Conservation (phyloP, 75 land plant genomes). For the Chamaecyparis obtusa region DNA sequence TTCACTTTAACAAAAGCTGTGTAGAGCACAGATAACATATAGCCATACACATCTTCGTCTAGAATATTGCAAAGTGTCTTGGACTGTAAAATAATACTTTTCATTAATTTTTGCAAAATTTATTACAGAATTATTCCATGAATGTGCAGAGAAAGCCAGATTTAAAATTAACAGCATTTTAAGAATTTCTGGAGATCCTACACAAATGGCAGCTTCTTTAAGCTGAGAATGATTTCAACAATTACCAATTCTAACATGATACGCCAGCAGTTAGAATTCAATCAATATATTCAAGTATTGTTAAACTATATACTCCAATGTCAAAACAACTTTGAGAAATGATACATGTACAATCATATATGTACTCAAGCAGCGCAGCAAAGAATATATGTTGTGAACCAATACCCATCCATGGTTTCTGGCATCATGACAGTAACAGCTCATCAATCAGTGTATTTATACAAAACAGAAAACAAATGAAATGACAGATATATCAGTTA, state of each 20-base stretch:
- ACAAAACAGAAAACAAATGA: neutral
- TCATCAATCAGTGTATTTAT: neutral
- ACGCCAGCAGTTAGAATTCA: neutral
- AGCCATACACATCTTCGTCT: neutral
- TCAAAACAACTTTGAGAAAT: neutral
- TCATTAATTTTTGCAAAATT: neutral
- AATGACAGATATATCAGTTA: neutral
- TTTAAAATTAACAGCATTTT: neutral
- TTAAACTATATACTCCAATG: neutral
- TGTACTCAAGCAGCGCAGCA: neutral
- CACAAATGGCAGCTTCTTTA: neutral
- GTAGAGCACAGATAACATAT: neutral
- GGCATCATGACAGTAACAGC: neutral
- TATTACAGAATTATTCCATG: neutral
- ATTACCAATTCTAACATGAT: neutral
- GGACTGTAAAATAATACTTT: neutral
- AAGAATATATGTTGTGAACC: neutral
- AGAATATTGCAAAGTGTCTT: neutral
- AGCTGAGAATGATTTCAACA: neutral
- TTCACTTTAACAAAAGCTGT: neutral
- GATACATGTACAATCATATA: neutral
- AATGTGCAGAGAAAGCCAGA: neutral
- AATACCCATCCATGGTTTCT: neutral
- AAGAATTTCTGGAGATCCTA: neutral
- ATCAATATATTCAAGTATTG: neutral